Percentiles rank a stretch among this genome's conserved stretches.
Conservation (phyloP, 805 yeast species). For the Pichia nanzhaoensis region DNA sequence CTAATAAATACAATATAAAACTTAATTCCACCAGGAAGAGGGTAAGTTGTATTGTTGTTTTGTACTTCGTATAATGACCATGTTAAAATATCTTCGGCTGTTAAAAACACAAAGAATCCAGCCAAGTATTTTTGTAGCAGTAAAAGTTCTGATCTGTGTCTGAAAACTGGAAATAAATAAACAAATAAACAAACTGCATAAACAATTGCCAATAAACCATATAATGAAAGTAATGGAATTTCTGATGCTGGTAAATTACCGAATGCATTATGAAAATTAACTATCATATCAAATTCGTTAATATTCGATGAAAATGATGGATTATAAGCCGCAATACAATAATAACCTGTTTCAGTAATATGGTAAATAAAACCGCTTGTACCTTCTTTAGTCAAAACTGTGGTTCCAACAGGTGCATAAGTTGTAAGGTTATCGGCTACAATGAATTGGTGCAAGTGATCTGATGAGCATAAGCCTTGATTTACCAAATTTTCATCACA, state of each 20-base stretch:
- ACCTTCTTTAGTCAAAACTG: conserved; percentile 50
- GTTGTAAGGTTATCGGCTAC: conserved; percentile 34
- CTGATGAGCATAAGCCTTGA: conserved; percentile 45
- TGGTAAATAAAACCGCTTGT: conserved; percentile 55
- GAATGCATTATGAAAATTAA: conserved; percentile 84
- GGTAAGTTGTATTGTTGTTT: conserved; percentile 43
- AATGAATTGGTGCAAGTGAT: conserved; percentile 57
- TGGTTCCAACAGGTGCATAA: conserved; percentile 50
- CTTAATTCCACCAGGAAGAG: conserved; percentile 42
- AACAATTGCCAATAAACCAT: conserved; percentile 76
- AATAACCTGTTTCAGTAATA: conserved; percentile 76
- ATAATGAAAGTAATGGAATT: conserved; percentile 83
- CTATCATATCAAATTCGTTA: conserved; percentile 52
- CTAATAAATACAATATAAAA: conserved; percentile 75
- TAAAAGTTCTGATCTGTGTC: conserved; percentile 77
- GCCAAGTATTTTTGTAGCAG: conserved; percentile 88
- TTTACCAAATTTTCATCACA: conserved; percentile 70
- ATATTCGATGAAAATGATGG: conserved; percentile 25
- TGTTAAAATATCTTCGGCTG: conserved; percentile 75
- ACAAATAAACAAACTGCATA: conserved; percentile 78
- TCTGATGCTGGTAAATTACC: conserved; percentile 88
- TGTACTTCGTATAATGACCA: conserved; percentile 89
- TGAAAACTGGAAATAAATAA: conserved; percentile 79
- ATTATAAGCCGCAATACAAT: conserved; percentile 75
- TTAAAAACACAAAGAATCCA: conserved; percentile 75